A percentile compares a stretch with the other conserved stretches of the same genome.
Conservation (phyloP, 2,329 filamentous ascomycete species). For the Calonectria henricotiae region DNA sequence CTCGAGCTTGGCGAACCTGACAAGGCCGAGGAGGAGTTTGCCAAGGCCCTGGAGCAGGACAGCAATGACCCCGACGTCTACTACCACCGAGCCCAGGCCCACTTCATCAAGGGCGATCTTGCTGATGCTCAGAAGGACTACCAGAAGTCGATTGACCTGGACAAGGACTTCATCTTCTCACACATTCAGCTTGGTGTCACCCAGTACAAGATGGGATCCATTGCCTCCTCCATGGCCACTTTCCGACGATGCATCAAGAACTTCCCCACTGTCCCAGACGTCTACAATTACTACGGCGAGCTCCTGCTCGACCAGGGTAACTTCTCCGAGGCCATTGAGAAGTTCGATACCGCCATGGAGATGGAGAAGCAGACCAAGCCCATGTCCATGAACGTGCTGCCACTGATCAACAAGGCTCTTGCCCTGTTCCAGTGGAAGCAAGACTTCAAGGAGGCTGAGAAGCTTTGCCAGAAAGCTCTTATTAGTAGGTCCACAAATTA, state of each 20-base stretch:
- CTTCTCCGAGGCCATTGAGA: slow-evolving; percentile 94
- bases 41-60: slow-evolving; percentile 87
- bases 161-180: slow-evolving; percentile 97
- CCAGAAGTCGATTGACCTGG: slow-evolving; percentile 98
- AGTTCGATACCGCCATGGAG: slow-evolving; percentile 98
- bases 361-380: slow-evolving; percentile 97
- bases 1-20: slow-evolving; percentile 91
- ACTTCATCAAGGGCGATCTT: slow-evolving; percentile 97
- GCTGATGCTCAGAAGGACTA: slow-evolving; percentile 97
- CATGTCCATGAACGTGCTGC: slow-evolving; percentile 96
- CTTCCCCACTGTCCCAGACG: slow-evolving; percentile 95
- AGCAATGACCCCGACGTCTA: slow-evolving; percentile 95
- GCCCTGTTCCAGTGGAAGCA: slow-evolving; percentile 99
- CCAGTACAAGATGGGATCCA: slow-evolving; percentile 99
- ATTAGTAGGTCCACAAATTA: slow-evolving; percentile 80
- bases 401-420: slow-evolving; percentile 98
- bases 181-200: slow-evolving; percentile 99
- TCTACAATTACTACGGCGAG: slow-evolving; percentile 99
- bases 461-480: slow-evolving; percentile 96
- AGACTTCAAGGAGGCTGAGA: slow-evolving; percentile 94
- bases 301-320: slow-evolving; percentile 97
- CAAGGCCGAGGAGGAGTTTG: slow-evolving; percentile 91
- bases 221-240: slow-evolving; percentile 98
- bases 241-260: slow-evolving; percentile 99
- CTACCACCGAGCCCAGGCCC: slow-evolving; percentile 98